Base-by-base conservation (phyloP, 2,329 filamentous ascomycete genomes). In the Ophiosphaerella narmari region DNA sequence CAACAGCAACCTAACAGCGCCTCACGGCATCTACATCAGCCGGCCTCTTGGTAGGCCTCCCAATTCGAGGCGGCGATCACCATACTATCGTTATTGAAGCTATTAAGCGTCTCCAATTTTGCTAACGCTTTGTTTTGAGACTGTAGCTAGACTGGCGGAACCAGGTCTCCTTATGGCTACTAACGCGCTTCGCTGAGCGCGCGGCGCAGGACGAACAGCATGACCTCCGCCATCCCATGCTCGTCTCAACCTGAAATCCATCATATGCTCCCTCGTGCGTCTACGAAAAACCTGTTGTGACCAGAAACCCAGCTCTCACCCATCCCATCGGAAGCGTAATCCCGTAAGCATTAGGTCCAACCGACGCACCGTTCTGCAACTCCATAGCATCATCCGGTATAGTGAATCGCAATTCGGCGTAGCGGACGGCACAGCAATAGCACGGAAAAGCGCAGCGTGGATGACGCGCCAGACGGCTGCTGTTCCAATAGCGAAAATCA, bases 401-500 rank as follows among this genome's bases (percentile, higher is more conserved):
- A 46, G 43, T 18, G 7, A 46, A 37, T 44, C 41, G 45, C 54
- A 16, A 44, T 40, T 45, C 43, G 46, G 45, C 35, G 52, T 43
- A 45, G 43, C 40, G 43, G 24, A 32, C n/a, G 14, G 37, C 18
- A 21, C 18, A 21, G 48, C 43, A 47, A 6, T 33, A 21, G 36
- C 36, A 33, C n/a, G 45, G 24, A 16, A 40, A 39, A 39, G 33
- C 46, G 45, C 35, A 35, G 31, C 13, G 18, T 21, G 35, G 16
- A 35, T 37, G 42, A 46, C 39, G 43, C 18, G 44, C 43, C 32
- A 24, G 12, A 34, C 33, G 35, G 46, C 48, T 11, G 7, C 11
- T 29, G 48, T 56, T 59, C 65, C 62, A 68, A 68, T 68, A 42
- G 65, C 64, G 56, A 63, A 67, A 68, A 58, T 66, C 54, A 64